A percentile compares a stretch with the other conserved stretches of the same genome.
Conservation (phyloP, 2,329 filamentous ascomycete genomes). For the Cladobotryum mycophilum region DNA sequence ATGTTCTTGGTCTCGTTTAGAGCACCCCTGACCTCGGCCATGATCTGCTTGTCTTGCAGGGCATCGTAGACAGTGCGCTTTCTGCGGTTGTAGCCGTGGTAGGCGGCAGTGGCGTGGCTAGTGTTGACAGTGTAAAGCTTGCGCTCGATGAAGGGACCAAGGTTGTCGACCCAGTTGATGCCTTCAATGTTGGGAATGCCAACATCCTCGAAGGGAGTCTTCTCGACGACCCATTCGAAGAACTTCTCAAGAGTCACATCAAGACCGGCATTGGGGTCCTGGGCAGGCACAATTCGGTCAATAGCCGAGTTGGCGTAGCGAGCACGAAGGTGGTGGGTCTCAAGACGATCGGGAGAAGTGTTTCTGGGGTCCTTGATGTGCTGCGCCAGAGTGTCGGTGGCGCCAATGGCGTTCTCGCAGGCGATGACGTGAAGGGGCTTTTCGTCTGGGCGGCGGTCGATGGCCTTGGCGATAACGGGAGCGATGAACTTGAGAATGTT, state of each 20-base stretch:
- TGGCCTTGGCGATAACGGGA: slow-evolving; percentile 88
- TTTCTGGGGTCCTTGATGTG: slow-evolving; percentile 72
- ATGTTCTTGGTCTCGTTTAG: slow-evolving; percentile 80
- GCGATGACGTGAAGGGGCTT: slow-evolving; percentile 86
- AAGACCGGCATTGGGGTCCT: slow-evolving; percentile 71
- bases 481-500: slow-evolving; percentile 96
- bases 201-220: slow-evolving; percentile 70
- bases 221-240: slow-evolving; percentile 97
- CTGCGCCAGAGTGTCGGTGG: slow-evolving; percentile 77
- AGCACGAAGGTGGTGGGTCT: slow-evolving; percentile 65
- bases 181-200: slow-evolving; percentile 67
- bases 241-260: slow-evolving; percentile 97
- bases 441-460: slow-evolving; percentile 64
- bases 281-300: slow-evolving; percentile 93
- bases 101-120: slow-evolving; percentile 89
- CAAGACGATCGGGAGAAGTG: slow-evolving; percentile 61
- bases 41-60: slow-evolving; percentile 72
- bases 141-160: slow-evolving; percentile 94
- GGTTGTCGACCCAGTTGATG: slow-evolving; percentile 87
- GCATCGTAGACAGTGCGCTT: slow-evolving; percentile 88
- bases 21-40: slow-evolving; percentile 70
- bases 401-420: slow-evolving; percentile 96
- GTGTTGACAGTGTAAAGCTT: slow-evolving; percentile 99
- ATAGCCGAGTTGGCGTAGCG: slow-evolving; percentile 97
- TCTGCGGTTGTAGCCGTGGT: slow-evolving; percentile 83